phyloP scores from a whole-genome alignment of 805 yeast species.

The Saturnispora sanitii region DNA sequence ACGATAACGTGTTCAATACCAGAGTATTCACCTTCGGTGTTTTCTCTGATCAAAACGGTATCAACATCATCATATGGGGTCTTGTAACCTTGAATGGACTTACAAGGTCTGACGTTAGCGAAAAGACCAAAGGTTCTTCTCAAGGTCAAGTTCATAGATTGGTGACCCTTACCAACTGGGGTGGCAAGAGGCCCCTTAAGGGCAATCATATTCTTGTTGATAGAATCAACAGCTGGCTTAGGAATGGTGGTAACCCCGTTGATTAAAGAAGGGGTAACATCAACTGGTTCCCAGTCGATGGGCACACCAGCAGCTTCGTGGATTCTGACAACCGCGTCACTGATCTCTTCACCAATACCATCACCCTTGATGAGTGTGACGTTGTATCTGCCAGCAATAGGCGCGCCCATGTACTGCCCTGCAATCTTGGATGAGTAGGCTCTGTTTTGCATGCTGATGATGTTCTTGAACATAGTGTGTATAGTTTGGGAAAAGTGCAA shows the following conservation, averaged over 20 bases:
- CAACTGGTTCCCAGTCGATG: constrained; percentile 93
- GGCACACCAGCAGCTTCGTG: constrained; percentile 94
- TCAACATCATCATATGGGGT: constrained; percentile 87
- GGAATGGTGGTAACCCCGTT: constrained; percentile 94
- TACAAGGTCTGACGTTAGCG: constrained; percentile 97
- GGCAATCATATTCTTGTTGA: constrained; percentile 88
- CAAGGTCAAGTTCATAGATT: constrained; percentile 91
- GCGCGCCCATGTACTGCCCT: constrained; percentile 58
- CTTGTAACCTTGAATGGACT: constrained; percentile 84
- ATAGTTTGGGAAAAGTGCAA: not conserved
- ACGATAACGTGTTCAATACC: constrained; percentile 98
- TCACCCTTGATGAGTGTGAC: constrained; percentile 98
- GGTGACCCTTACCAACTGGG: constrained; percentile 98
- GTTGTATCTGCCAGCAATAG: constrained; percentile 74
- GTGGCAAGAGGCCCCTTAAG: constrained; percentile 98
- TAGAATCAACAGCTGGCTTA: constrained; percentile 81
- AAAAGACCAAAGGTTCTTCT: constrained; percentile 94
- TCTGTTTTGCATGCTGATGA: constrained; percentile 17
- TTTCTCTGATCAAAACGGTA: constrained; percentile 94
- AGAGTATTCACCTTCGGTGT: constrained; percentile 99
- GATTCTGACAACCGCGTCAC: constrained; percentile 86
- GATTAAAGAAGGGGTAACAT: constrained; percentile 86
- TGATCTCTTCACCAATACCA: constrained; percentile 95
- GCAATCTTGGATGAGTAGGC: constrained; percentile 33
- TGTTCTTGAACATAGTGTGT: constrained; percentile 3